Base-by-base conservation (phyloP, 2,329 filamentous ascomycete genomes). In the Colletotrichum sp. region DNA sequence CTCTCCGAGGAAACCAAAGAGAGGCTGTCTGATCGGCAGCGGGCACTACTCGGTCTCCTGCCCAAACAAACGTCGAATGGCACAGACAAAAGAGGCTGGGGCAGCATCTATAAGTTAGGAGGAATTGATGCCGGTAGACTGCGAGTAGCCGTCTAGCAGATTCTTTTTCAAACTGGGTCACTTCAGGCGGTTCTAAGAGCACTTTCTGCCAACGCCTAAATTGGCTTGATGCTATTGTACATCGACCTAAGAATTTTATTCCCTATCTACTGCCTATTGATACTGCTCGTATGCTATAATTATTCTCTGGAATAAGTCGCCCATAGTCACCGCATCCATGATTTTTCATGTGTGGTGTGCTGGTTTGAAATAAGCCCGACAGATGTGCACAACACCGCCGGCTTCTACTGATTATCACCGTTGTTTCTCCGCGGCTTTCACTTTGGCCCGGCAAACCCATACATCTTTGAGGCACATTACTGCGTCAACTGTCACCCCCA, bases 1-100 rank as follows among this genome's bases (percentile, higher is more conserved):
- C 36, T 24, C 26, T 36, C 64, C 10, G 64, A 66, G n/a, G 24
- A 58, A 28, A 66, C 64, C 38, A 66, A 66, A 28, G 38, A 24
- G 8, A 48, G 30, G 13, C 30, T 66, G 18, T 66, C 64, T 66
- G 38, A 66, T 48, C 36, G 64, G 18, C 64, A 66, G 16, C 38
- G 36, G 38, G 38, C 24, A 28, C 64, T 66, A 15, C 38, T 66
- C 7, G 64, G 64, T 52, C 38, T 66, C 38, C 64, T 28, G 58
- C 28, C 28, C 16, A 61, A 61, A 26, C 43, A 55, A 68, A 56
- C 48, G 30, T 55, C 58, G 24, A 62, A 62, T 36, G 58, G 26
- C 21, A 28, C 24, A 16, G 55, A 58, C 55, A 58, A 58, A 28
- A 16, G 26, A 28, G 55, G 55, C 24, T 58, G 55, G 55, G 55